Conservation (phyloP, 176 grass and related monocot genomes). For the Carex littledalei region DNA sequence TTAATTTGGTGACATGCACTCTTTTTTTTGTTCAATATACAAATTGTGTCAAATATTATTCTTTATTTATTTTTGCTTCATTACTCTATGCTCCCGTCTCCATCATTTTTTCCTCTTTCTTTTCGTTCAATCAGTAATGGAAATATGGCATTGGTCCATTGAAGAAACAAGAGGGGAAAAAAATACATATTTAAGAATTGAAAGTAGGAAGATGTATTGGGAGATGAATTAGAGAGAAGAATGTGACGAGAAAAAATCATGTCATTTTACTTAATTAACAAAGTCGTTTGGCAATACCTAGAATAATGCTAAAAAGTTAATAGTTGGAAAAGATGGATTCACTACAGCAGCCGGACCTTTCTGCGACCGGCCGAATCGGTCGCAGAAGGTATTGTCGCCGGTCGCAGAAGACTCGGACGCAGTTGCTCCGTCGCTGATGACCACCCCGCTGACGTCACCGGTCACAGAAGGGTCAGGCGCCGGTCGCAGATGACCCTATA, state of each 20-base stretch:
- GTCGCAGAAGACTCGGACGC: too few species aligned
- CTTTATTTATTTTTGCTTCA: not conserved
- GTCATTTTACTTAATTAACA: not conserved
- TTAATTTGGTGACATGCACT: not conserved
- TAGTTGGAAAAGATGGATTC: too few species aligned
- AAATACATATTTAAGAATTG: not conserved
- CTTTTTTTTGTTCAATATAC: not conserved
- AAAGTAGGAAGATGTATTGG: not conserved
- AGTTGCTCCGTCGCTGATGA: too few species aligned
- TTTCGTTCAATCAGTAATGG: not conserved
- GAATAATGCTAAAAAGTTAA: not conserved
- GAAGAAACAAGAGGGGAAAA: not conserved
- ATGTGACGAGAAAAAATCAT: not conserved
- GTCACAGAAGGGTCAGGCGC: too few species aligned
- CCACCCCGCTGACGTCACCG: too few species aligned
- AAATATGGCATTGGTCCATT: not conserved
- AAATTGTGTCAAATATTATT: not conserved
- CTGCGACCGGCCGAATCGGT: too few species aligned
- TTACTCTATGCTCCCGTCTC: not conserved
- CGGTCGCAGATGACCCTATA: too few species aligned
- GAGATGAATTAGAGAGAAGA: not conserved
- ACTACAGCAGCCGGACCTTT: too few species aligned
- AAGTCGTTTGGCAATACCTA: not conserved
- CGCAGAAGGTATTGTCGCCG: too few species aligned
- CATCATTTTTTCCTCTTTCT: not conserved